Conservation (phyloP, 441 rosid species). For the Adansonia gregorii region DNA sequence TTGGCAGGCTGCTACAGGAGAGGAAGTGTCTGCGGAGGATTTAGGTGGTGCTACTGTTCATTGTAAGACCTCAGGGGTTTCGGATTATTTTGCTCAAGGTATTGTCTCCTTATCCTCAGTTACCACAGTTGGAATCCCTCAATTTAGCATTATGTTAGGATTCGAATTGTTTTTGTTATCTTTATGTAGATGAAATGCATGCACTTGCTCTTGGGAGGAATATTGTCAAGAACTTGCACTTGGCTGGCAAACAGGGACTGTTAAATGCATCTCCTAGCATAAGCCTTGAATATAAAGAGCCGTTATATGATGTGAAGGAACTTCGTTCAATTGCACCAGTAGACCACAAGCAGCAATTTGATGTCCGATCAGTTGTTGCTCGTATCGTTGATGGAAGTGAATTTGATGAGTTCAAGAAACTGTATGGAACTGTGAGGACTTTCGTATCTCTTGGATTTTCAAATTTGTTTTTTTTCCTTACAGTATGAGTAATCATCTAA, state of each 20-base stretch:
- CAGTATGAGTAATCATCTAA: slow-evolving; percentile 11
- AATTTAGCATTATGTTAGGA: slow-evolving; percentile 8
- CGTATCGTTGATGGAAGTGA: slow-evolving; percentile 94
- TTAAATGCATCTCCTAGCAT: slow-evolving; percentile 40
- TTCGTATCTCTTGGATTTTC: slow-evolving; percentile 27
- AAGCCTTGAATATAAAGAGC: slow-evolving; percentile 61
- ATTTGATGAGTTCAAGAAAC: slow-evolving; percentile 96
- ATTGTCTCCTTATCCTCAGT: slow-evolving; percentile 14
- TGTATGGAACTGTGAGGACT: slow-evolving; percentile 90
- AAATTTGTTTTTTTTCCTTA: not conserved
- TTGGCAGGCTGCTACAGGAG: slow-evolving; percentile 97
- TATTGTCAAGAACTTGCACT: slow-evolving; percentile 89
- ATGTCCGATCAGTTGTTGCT: slow-evolving; percentile 87
- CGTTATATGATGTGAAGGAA: slow-evolving; percentile 77
- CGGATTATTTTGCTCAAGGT: slow-evolving; percentile 99
- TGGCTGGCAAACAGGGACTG: slow-evolving; percentile 68
- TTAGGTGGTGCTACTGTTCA: slow-evolving; percentile 91
- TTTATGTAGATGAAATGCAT: slow-evolving; percentile 83
- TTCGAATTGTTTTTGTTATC: not conserved
- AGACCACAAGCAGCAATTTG: slow-evolving; percentile 90
- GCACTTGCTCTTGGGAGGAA: slow-evolving; percentile 92
- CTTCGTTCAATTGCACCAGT: slow-evolving; percentile 90
- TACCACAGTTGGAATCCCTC: not conserved
- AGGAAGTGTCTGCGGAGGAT: slow-evolving; percentile 95
- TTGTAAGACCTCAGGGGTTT: slow-evolving; percentile 95